Evolutionary conservation across 2,329 filamentous ascomycete species (phyloP).

Genomic region (Colletotrichum lupini): DNA sequence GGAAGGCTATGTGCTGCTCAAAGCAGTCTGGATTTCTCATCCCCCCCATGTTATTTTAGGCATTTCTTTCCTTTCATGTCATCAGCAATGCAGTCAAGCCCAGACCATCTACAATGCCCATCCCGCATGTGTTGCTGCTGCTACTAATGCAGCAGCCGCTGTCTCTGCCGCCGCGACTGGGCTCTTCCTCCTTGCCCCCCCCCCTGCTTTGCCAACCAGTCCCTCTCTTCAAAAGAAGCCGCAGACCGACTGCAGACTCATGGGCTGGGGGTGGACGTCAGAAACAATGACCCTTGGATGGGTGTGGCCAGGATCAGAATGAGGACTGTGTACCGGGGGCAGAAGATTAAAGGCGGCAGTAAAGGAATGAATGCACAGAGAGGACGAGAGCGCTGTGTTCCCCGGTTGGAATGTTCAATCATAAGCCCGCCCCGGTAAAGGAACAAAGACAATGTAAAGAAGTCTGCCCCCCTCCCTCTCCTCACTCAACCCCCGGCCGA

Average conservation of each 20-base stretch:
- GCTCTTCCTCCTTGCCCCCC: background rate
- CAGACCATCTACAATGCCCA: background rate
- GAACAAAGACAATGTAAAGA: constrained; percentile 34
- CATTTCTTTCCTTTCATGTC: constrained; percentile 26
- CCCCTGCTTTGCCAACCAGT: constrained; percentile 15
- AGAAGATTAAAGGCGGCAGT: constrained; percentile 16
- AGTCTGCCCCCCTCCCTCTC: background rate
- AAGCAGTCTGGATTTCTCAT: constrained; percentile 5
- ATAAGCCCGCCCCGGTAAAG: constrained; percentile 14
- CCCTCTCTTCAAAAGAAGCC: constrained; percentile 28
- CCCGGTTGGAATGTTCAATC: constrained; percentile 13
- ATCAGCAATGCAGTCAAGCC: constrained; percentile 19
- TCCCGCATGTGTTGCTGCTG: constrained; percentile 12
- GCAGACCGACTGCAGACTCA: constrained; percentile 26
- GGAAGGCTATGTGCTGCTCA: constrained; percentile 4
- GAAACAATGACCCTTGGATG: constrained; percentile 29
- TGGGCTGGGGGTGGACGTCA: constrained; percentile 8
- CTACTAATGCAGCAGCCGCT: constrained; percentile 20
- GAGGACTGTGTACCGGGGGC: constrained; percentile 21
- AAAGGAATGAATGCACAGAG: constrained; percentile 32
- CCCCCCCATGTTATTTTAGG: constrained; percentile 23
- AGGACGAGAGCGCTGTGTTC: constrained; percentile 16
- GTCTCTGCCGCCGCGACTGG: constrained; percentile 11
- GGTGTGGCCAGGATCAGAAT: constrained; percentile 16
- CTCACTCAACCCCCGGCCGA: constrained; percentile 17